Base-by-base conservation (phyloP, 768 basidiomycete genomes). In the Pleurotus djamor region DNA sequence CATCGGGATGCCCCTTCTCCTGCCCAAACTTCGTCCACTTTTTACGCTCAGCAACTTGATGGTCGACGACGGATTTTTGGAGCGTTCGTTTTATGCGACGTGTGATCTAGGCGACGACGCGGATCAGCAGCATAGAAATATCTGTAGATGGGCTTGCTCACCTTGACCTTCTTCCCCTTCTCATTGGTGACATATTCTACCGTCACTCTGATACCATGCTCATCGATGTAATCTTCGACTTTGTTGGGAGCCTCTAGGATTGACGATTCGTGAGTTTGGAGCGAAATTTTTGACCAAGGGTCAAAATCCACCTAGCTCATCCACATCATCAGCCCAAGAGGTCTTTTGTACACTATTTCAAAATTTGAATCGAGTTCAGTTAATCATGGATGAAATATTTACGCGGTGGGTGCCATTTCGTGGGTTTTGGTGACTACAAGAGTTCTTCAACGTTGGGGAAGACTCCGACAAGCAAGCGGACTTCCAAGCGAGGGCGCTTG, bases 111-210 rank as follows among this genome's bases (percentile, higher is more conserved):
- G 10, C 33, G 48, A 36, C 45, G 38, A 41, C 9, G 21, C n/a
- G 58, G 21, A 55, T 48, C 16, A 38, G 5, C 3, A 63, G 51
- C 28, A 51, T 17, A 60, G 14, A 43, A 60, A 61, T 55, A 16
- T 48, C 38, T 17, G n/a, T 34, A 43, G 17, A 63, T 14, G 38
- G 5, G 12, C 41, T 32, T 21, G 21, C 78, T 43, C 63, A 92
- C 95, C 80, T 98, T 99, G 71, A 98, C 86, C 71, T 91, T 94
- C 76, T 95, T 94, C 5, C 94, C 96, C 33, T 96, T 89, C 36
- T 98, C 96, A 65, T 98, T 95, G 55, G 91, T 72, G 32, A 79
- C 79, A 72, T 90, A 94, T 68, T 94, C 93, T 48, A 92, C 79
- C 0, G 86, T 89, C n/a, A 89, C 89, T 16, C 91, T 83, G 65